Percentiles rank a stretch among this genome's conserved stretches.
Conservation (phyloP, 306 rosid genomes). For the Prinsepia uniflora region DNA sequence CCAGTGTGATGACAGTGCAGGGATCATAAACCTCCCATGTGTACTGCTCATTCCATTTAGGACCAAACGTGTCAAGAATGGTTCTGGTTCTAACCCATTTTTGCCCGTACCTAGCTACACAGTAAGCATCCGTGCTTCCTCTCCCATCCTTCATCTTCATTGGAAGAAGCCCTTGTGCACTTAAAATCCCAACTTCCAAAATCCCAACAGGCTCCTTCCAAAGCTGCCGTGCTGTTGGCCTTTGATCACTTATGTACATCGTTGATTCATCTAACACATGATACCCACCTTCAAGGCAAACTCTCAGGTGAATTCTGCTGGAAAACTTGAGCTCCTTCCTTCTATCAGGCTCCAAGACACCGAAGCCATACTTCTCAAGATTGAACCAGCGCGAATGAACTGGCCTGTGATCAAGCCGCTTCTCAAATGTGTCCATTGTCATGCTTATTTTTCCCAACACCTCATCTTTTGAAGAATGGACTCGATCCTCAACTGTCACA, state of each 20-base stretch:
- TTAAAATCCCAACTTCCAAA: constrained; percentile 81
- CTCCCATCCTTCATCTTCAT: constrained; percentile 82
- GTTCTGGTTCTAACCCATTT: constrained; percentile 96
- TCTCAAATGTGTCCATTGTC: constrained; percentile 64
- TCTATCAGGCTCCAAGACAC: constrained; percentile 73
- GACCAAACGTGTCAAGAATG: constrained; percentile 62
- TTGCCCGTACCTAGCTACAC: constrained; percentile 86
- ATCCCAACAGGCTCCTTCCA: constrained; percentile 89
- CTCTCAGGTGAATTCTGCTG: constrained; percentile 75
- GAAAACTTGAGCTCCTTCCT: constrained; percentile 85
- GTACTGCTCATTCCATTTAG: constrained; percentile 96
- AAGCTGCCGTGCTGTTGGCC: constrained; percentile 87
- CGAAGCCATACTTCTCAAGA: constrained; percentile 81
- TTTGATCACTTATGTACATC: constrained; percentile 75
- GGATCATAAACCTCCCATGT: constrained; percentile 97
- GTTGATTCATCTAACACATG: constrained; percentile 94
- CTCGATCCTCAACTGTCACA: constrained; percentile 64
- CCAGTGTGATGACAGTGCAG: constrained; percentile 79
- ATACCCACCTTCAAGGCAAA: constrained; percentile 96
- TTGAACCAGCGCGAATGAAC: constrained; percentile 91
- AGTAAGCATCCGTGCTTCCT: constrained; percentile 78
- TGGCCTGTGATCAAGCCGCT: constrained; percentile 74
- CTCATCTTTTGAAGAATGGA: constrained; percentile 73
- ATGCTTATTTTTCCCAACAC: constrained; percentile 66
- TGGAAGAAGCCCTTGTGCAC: constrained; percentile 86